Evolutionary conservation across 2,329 filamentous ascomycete genomes (phyloP).

Genomic region (Fragosphaeria purpurea): DNA sequence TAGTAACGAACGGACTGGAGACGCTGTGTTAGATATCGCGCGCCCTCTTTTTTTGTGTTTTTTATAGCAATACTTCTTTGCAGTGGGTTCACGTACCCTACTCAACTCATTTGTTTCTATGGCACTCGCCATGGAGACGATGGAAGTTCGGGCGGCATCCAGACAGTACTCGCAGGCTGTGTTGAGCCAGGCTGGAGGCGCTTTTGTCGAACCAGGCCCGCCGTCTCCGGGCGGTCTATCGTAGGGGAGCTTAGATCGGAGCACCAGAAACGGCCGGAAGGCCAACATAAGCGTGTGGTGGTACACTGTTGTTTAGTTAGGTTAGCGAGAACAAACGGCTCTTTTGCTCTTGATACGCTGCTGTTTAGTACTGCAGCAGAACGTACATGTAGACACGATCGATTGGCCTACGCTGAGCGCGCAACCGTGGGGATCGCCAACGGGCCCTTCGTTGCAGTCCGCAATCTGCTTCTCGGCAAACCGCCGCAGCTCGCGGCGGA

Average conservation of each 20-base stretch:
- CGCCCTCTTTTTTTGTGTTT: too few relatives aligned
- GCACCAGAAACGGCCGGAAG: constrained; percentile 12
- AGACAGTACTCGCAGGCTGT: constrained; percentile 12
- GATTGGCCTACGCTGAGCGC: constrained; percentile 12
- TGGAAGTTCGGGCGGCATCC: constrained; percentile 10
- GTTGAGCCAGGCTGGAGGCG: constrained; percentile 10
- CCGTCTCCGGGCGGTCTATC: background rate
- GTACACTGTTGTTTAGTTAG: constrained; percentile 6
- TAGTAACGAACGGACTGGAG: constrained; percentile 9
- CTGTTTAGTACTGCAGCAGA: too few relatives aligned
- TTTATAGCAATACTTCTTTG: background rate
- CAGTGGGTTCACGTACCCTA: background rate
- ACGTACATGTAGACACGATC: constrained; percentile 11
- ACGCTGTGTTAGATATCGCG: too few relatives aligned
- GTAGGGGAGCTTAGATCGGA: constrained; percentile 11
- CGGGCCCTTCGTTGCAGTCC: constrained; percentile 7
- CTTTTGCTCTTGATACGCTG: background rate
- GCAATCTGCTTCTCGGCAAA: constrained; percentile 11
- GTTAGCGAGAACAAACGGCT: too few relatives aligned
- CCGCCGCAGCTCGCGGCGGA: constrained; percentile 9
- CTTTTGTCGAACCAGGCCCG: too few relatives aligned
- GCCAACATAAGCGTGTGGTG: constrained; percentile 13
- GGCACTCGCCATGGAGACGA: constrained; percentile 8
- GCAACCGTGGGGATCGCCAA: constrained; percentile 7
- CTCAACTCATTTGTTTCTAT: constrained; percentile 10